Evolutionary conservation across 2,329 filamentous ascomycete genomes (phyloP), one percentile per base, ranked within the genome.

Genomic region (Beauveria bassiana): DNA sequence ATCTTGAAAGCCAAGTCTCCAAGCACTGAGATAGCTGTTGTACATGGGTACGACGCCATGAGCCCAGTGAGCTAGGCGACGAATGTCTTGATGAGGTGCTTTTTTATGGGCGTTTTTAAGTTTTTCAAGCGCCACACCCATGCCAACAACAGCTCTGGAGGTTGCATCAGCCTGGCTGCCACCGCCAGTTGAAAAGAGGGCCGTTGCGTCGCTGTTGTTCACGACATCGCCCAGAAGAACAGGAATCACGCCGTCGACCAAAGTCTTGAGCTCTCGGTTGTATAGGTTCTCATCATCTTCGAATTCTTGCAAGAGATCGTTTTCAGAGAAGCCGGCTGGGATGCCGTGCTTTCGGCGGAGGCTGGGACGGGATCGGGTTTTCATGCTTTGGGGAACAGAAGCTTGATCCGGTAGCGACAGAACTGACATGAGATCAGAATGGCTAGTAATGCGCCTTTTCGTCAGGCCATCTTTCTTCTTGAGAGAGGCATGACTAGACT

Each of bases 221-320:
- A 97, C 82, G 9, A 96, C 90, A 66, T 92, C 91, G 10, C 88
- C 91, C 57, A 99, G 78, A 2, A 99, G 81, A 2, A 98, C 93
- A 0, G 95, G 95, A 61, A 99, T 90, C 24, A 99, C 93, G 61
- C 95, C 95, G 68, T 96, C 93, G 8, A 98, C 93, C 38, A 99
- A 77, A 0, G 95, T 97, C 70, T 92, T 91, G 38, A 99, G 81
- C 74, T 99, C 95, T 60, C 93, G 85, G 74, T 89, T 88, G 70
- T 98, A 99, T 66, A 95, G 89, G 50, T 84, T 78, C 73, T 99
- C 95, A 67, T 98, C 95, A 5, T 88, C 84, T 12, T 84, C 80
- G 65, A 99, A 86, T 70, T 96, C 92, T 58, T 82, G 81, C 72
- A 98, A 82, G 22, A 98, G 78, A 65, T 93, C 91, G 24, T 84